These are phyloP conservation scores for Auxenochlorella pyrenoidosa DNA, from an alignment of 139 green algal species.

Conservation along the genomic window DNA sequence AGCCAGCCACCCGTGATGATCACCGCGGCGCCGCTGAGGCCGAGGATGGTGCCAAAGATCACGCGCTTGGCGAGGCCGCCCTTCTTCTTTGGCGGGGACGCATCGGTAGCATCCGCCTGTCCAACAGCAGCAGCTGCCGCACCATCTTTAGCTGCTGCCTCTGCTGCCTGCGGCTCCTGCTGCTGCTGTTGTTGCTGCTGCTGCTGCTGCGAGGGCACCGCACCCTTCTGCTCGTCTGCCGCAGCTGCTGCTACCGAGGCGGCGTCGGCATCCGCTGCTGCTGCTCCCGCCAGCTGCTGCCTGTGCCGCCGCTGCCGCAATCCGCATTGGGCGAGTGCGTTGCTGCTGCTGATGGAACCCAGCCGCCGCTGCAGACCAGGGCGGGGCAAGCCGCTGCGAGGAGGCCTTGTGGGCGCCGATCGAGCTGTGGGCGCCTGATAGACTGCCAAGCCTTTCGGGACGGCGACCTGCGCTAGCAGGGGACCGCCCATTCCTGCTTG, in stretches of 20 bases:
- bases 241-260: not conserved
- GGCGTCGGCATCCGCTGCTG: not conserved
- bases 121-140: no score
- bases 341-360: not conserved
- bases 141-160: not conserved
- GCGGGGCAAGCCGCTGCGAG: not conserved
- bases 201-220: not conserved
- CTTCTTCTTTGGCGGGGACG: conserved; percentile 23
- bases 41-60: conserved; percentile 71
- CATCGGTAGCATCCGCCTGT: not conserved
- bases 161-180: not conserved
- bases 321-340: not conserved
- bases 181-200: not conserved
- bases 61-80: conserved; percentile 65
- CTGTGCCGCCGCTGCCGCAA: not conserved
- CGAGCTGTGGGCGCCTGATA: not conserved
- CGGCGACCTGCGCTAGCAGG: not conserved
- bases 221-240: not conserved
- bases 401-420: not conserved
- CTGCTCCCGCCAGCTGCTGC: not conserved
- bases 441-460: not conserved
- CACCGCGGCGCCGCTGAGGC: conserved; percentile 60
- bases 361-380: not conserved
- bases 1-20: conserved; percentile 67
- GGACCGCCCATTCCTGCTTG: not conserved